A percentile compares a stretch with the other conserved stretches of the same genome.
Conservation (phyloP, 176 grass and related monocot species). For the Avena eriantha region DNA sequence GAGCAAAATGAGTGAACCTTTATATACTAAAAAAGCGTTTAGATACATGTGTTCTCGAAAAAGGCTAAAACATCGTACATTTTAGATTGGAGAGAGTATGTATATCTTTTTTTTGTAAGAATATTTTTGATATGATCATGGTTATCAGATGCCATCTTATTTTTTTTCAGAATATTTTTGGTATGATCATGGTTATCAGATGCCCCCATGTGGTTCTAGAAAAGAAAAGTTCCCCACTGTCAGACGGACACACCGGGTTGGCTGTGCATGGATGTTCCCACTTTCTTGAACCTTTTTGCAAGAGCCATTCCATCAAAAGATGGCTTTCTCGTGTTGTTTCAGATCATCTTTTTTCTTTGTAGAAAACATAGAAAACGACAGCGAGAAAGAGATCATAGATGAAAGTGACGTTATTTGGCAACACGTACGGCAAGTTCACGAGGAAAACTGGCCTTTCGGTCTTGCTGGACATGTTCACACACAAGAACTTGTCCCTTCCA, state of each 20-base stretch:
- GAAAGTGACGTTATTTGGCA: background rate
- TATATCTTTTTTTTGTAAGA: too few relatives aligned
- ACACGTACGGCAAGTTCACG: background rate
- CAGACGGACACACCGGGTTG: background rate
- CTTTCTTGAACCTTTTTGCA: background rate
- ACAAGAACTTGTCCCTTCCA: background rate
- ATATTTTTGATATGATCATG: too few relatives aligned
- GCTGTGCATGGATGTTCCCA: background rate
- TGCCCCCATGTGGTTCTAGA: constrained; percentile 14
- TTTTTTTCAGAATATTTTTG: background rate
- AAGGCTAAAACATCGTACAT: too few relatives aligned
- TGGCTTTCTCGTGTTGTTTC: background rate
- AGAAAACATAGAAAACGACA: background rate
- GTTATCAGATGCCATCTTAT: too few relatives aligned
- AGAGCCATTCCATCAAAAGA: background rate
- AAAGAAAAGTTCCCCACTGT: background rate
- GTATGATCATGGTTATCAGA: background rate
- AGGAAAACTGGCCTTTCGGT: background rate
- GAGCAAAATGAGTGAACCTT: too few relatives aligned
- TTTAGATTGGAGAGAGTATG: too few relatives aligned
- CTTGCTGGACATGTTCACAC: background rate
- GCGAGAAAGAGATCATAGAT: background rate
- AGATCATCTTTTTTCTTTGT: background rate
- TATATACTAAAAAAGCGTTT: too few relatives aligned
- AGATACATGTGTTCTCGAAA: too few relatives aligned